Conservation (phyloP, 768 basidiomycete genomes). For the Suillus plorans region DNA sequence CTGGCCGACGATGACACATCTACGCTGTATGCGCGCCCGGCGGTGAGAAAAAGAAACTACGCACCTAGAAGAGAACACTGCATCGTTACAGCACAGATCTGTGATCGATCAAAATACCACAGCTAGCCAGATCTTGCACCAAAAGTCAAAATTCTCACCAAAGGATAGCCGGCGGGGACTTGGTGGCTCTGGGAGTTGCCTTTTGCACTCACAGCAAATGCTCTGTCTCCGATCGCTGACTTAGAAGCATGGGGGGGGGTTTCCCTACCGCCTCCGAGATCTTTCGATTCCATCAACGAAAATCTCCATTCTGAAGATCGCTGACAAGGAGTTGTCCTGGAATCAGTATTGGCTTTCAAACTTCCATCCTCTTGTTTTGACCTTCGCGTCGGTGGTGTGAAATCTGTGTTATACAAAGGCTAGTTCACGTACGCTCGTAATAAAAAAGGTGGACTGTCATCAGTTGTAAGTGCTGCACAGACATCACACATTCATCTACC, state of each 20-base stretch:
- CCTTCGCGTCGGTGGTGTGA: constrained; percentile 41
- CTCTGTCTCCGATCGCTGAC: constrained; percentile 8
- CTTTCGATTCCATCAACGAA: constrained; percentile 20
- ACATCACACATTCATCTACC: no score
- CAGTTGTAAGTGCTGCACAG: neutral
- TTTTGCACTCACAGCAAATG: constrained; percentile 4
- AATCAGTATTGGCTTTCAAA: constrained; percentile 38
- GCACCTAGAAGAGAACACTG: neutral
- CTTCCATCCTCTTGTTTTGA: constrained; percentile 32
- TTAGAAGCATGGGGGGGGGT: constrained; percentile 13
- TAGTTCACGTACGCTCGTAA: constrained; percentile 37
- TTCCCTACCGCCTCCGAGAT: constrained; percentile 13
- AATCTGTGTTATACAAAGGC: constrained; percentile 38
- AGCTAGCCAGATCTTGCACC: neutral
- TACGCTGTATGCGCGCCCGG: neutral
- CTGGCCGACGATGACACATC: neutral
- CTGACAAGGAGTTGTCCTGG: constrained; percentile 29
- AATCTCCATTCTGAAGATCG: constrained; percentile 7
- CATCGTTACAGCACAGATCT: neutral
- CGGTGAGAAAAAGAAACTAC: neutral
- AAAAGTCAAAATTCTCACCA: neutral
- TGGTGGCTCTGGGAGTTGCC: neutral
- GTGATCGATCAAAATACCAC: neutral
- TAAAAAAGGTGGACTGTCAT: constrained; percentile 22
- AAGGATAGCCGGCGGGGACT: neutral